A percentile compares a stretch with the other conserved stretches of the same genome.
Evolutionary conservation across 495 filamentous ascomycete genomes (phyloP).

Genomic region (Hypomontagnella monticulosa): DNA sequence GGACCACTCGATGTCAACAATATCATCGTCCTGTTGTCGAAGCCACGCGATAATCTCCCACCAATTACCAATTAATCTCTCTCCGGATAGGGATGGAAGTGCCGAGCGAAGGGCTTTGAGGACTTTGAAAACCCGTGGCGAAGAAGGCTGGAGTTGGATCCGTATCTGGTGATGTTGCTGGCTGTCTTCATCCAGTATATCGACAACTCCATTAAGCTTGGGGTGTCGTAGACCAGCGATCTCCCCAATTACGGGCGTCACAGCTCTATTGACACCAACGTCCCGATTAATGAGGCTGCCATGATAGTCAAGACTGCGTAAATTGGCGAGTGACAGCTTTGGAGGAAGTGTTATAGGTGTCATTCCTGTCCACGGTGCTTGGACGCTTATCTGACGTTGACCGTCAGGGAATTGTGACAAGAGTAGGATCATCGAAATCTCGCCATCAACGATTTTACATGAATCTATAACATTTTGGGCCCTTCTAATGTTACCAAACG

Average conservation of each 20-base stretch:
- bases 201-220: conserved; percentile 65
- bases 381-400: conserved; percentile 71
- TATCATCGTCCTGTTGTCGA: conserved; percentile 56
- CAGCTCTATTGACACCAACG: conserved; percentile 43
- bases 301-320: conserved; percentile 51
- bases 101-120: conserved; percentile 70
- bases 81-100: conserved; percentile 66
- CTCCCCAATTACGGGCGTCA: conserved; percentile 47
- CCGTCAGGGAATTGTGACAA: conserved; percentile 72
- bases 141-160: conserved; percentile 72
- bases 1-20: conserved; percentile 78
- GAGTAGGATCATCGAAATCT: conserved; percentile 72
- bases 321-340: conserved; percentile 48
- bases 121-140: conserved; percentile 65
- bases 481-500: conserved; percentile 55
- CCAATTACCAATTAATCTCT: conserved; percentile 75
- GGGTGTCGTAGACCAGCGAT: conserved; percentile 57
- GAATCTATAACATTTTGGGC: conserved; percentile 76
- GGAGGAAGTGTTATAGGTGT: conserved; percentile 64
- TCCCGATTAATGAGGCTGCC: conserved; percentile 47
- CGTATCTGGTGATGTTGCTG: conserved; percentile 69
- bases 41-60: conserved; percentile 81
- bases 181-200: conserved; percentile 69
- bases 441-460: conserved; percentile 75
- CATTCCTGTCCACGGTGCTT: conserved; percentile 77